Conservation (phyloP, 73 alveolate genomes). For the Paramecium bursaria region DNA sequence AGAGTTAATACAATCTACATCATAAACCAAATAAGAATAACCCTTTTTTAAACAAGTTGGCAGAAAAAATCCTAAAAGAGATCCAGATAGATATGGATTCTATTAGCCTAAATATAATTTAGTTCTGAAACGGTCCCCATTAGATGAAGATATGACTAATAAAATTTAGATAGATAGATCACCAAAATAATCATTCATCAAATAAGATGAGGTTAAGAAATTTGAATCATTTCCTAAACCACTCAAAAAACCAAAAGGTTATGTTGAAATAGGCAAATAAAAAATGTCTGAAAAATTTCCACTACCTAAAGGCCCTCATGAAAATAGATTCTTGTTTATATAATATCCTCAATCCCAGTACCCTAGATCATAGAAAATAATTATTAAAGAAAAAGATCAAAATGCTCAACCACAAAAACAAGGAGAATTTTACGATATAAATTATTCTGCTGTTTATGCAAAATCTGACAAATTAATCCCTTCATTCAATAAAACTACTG, state of each 20-base stretch:
- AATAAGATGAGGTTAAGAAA: neutral
- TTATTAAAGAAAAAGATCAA: neutral
- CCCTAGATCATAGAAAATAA: slow-evolving; percentile 1
- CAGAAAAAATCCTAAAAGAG: neutral
- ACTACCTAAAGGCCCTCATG: slow-evolving; percentile 36
- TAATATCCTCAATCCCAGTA: slow-evolving; percentile 31
- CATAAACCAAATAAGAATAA: neutral
- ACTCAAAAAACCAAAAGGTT: neutral
- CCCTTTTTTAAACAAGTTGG: slow-evolving; percentile 45
- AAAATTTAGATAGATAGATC: neutral
- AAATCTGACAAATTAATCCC: slow-evolving; percentile 46
- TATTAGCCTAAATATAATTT: slow-evolving; percentile 43
- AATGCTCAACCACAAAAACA: neutral
- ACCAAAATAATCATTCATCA: neutral
- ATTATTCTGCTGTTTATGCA: slow-evolving; percentile 3
- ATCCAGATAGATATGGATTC: slow-evolving; percentile 37
- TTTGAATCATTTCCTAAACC: neutral
- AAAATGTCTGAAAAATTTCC: neutral
- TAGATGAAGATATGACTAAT: neutral
- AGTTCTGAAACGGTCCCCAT: slow-evolving; percentile 2
- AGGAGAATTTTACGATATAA: slow-evolving; percentile 17
- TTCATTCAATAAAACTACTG: neutral
- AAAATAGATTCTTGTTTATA: slow-evolving; percentile 11
- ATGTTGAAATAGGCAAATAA: neutral
- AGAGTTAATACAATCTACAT: neutral